These are phyloP conservation scores for Penicillium psychrosexuale DNA, from an alignment of 2,329 filamentous ascomycete species.

Conservation along the genomic window DNA sequence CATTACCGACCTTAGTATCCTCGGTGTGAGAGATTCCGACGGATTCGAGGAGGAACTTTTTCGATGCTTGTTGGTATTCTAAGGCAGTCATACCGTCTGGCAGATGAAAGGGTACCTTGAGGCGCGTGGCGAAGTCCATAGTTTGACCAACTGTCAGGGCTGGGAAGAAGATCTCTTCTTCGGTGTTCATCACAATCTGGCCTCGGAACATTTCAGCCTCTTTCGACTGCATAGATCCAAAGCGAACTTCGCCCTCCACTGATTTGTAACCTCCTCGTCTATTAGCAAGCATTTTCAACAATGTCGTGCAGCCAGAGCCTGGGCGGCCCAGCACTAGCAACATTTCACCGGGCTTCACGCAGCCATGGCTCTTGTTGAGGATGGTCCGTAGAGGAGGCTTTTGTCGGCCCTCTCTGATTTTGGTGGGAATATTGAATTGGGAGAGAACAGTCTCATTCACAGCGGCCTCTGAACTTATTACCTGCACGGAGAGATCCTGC, in stretches of 20 bases:
- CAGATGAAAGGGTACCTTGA: conserved; percentile 54
- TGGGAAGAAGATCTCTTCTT: conserved; percentile 53
- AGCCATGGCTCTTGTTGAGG: conserved; percentile 63
- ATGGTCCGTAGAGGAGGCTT: conserved; percentile 63
- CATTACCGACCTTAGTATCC: conserved; percentile 66
- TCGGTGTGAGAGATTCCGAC: conserved; percentile 59
- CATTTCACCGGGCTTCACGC: conserved; percentile 71
- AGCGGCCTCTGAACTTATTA: conserved; percentile 58
- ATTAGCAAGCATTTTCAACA: conserved; percentile 68
- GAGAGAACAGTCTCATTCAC: conserved; percentile 64
- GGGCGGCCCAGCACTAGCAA: conserved; percentile 66
- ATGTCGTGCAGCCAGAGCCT: conserved; percentile 66
- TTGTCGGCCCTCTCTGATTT: conserved; percentile 52
- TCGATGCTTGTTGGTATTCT: conserved; percentile 48
- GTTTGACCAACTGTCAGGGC: conserved; percentile 52
- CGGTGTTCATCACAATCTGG: conserved; percentile 57
- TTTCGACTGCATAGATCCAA: conserved; percentile 47
- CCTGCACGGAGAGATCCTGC: conserved; percentile 62
- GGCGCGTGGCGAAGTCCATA: conserved; percentile 54
- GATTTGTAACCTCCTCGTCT: conserved; percentile 57
- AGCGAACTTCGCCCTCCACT: conserved; percentile 58
- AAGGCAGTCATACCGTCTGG: conserved; percentile 47
- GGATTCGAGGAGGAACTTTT: conserved; percentile 56
- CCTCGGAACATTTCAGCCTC: conserved; percentile 51
- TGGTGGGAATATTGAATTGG: conserved; percentile 56